phyloP scores from a whole-genome alignment of 352 stramenopile species.

The Phytophthora tentaculata region DNA sequence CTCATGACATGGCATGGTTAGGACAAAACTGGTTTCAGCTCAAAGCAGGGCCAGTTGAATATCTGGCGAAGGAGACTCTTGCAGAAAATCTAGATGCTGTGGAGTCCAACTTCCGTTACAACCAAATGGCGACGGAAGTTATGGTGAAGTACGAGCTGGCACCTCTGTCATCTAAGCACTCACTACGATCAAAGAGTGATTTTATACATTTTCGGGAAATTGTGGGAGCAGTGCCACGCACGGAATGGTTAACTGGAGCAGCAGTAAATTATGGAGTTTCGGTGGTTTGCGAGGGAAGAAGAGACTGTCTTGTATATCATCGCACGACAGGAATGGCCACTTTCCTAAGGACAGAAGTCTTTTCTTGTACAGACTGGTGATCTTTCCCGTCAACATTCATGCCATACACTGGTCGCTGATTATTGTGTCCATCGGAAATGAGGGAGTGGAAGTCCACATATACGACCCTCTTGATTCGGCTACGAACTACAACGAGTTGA shows the following conservation, averaged over 20 bases:
- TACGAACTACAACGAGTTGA: neutral
- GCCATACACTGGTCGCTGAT: neutral
- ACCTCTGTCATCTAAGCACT: neutral
- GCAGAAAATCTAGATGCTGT: neutral
- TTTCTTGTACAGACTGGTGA: constrained; percentile 2
- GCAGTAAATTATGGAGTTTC: constrained; percentile 3
- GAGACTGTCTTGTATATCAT: constrained; percentile 1
- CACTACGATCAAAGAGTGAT: neutral
- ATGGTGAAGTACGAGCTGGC: neutral
- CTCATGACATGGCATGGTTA: neutral
- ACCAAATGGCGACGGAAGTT: constrained; percentile 1
- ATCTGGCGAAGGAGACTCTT: neutral
- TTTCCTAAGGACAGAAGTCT: constrained; percentile 6
- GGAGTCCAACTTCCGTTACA: neutral
- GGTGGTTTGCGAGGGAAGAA: neutral
- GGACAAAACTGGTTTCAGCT: neutral
- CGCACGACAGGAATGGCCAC: constrained; percentile 6
- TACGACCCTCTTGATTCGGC: constrained; percentile 1
- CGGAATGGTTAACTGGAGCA: constrained; percentile 3
- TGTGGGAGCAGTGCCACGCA: neutral
- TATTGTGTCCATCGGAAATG: neutral
- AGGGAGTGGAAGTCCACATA: neutral
- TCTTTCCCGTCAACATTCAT: neutral
- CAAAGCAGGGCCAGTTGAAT: neutral
- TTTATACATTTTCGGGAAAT: constrained; percentile 1